A percentile compares a stretch with the other conserved stretches of the same genome.
phyloP scores from a whole-genome alignment of 2,329 filamentous ascomycete species.

The Xylaria sp. region DNA sequence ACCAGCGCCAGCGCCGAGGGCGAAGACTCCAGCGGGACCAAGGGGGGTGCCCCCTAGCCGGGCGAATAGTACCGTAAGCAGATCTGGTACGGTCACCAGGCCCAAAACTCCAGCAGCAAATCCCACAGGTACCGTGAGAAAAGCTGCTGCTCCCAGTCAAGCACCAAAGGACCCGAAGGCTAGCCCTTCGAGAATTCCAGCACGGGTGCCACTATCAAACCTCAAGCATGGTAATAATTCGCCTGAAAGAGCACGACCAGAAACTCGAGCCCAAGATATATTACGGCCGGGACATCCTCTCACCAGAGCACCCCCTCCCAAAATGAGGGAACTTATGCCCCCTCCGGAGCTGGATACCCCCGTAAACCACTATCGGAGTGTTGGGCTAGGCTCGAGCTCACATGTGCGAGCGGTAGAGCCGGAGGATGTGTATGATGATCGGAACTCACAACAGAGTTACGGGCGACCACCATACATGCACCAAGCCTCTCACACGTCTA shows the following conservation, averaged over 20 bases:
- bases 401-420: constrained; percentile 72
- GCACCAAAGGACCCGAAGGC: constrained; percentile 51
- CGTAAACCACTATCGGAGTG: constrained; percentile 59
- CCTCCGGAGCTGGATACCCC: constrained; percentile 64
- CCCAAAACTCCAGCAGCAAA: constrained; percentile 67
- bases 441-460: constrained; percentile 56
- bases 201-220: constrained; percentile 75
- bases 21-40: constrained; percentile 79
- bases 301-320: constrained; percentile 80
- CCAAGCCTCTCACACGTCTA: constrained; percentile 52
- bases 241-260: constrained; percentile 73
- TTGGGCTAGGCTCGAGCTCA: constrained; percentile 62
- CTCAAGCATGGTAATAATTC: constrained; percentile 81
- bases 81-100: constrained; percentile 54
- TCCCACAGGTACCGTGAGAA: constrained; percentile 49
- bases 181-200: constrained; percentile 76
- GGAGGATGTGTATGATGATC: constrained; percentile 88
- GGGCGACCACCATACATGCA: constrained; percentile 53
- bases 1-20: constrained; percentile 70
- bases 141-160: constrained; percentile 47
- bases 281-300: constrained; percentile 66
- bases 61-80: constrained; percentile 53
- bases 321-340: constrained; percentile 83
- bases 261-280: constrained; percentile 57
- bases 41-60: constrained; percentile 51